Evolutionary conservation across 108 stramenopile species (phyloP).

Genomic region (Craspedostauros australis): DNA sequence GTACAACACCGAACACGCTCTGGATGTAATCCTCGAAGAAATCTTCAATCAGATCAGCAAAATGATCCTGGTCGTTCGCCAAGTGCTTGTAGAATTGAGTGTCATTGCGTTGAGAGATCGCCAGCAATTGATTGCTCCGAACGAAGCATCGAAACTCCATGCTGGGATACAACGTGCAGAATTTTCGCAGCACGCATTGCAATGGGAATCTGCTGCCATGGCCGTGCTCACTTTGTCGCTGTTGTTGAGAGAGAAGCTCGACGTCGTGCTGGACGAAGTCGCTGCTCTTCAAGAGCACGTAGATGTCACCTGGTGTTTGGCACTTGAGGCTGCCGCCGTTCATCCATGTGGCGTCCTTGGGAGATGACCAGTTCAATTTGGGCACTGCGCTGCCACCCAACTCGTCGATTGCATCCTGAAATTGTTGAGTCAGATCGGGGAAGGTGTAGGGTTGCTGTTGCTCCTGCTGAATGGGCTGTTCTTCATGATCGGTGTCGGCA

Average conservation of each 20-base stretch:
- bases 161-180: slow-evolving; percentile 89
- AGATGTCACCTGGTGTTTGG: slow-evolving; percentile 81
- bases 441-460: slow-evolving; percentile 25
- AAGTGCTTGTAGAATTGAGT: slow-evolving; percentile 72
- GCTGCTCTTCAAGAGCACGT: slow-evolving; percentile 88
- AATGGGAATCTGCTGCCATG: neutral
- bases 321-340: slow-evolving; percentile 87
- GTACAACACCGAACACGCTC: slow-evolving; percentile 32
- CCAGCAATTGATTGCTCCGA: slow-evolving; percentile 44
- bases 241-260: no score
- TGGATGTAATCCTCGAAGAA: slow-evolving; percentile 52
- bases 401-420: slow-evolving; percentile 38
- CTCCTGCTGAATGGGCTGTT: slow-evolving; percentile 14
- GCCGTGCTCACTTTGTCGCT: no score
- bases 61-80: slow-evolving; percentile 9
- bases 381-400: slow-evolving; percentile 43
- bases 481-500: slow-evolving; percentile 30
- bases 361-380: slow-evolving; percentile 89
- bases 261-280: slow-evolving; percentile 87
- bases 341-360: slow-evolving; percentile 92
- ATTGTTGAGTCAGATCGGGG: slow-evolving; percentile 35
- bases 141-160: slow-evolving; percentile 97
- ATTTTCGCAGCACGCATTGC: slow-evolving; percentile 81
- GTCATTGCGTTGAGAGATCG: slow-evolving; percentile 66
- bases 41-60: slow-evolving; percentile 26